Evolutionary conservation across 768 basidiomycete species (phyloP).

Genomic region (Boletus pseudopeckii): DNA sequence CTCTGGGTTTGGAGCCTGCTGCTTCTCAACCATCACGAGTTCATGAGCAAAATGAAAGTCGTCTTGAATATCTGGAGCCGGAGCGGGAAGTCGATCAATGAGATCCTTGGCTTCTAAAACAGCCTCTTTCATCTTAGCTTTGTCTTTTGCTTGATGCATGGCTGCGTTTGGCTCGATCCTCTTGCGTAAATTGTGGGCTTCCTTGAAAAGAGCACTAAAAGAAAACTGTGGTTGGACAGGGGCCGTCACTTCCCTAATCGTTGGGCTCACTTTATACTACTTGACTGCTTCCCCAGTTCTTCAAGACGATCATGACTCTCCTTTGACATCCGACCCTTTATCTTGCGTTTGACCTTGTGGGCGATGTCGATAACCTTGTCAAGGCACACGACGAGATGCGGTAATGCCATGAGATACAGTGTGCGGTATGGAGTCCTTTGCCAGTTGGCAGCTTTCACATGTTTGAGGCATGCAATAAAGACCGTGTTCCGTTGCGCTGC

Average conservation of each 20-base stretch:
- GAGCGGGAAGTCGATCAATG: conserved; percentile 23
- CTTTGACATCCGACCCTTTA: conserved; percentile 29
- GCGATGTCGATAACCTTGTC: conserved; percentile 31
- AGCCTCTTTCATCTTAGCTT: conserved; percentile 23
- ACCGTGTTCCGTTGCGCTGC: conserved; percentile 21
- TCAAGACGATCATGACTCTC: conserved; percentile 38
- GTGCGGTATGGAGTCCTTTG: conserved; percentile 30
- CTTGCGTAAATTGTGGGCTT: conserved; percentile 26
- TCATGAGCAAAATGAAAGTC: conserved; percentile 33
- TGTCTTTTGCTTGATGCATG: conserved; percentile 27
- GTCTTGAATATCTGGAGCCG: conserved; percentile 14
- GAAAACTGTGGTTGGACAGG: background rate
- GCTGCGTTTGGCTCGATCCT: conserved; percentile 30
- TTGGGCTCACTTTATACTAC: conserved; percentile 32
- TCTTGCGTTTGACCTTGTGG: conserved; percentile 27
- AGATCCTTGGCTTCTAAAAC: conserved; percentile 30
- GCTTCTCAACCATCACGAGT: conserved; percentile 30
- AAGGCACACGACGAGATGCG: conserved; percentile 41
- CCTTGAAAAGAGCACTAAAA: conserved; percentile 28
- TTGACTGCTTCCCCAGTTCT: conserved; percentile 28
- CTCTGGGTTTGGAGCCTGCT: conserved; percentile 1
- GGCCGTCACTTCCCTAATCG: background rate
- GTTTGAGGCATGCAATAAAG: conserved; percentile 30
- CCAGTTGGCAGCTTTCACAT: conserved; percentile 30
- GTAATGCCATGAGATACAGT: conserved; percentile 37